phyloP scores from a whole-genome alignment of 768 basidiomycete species.

The Leccinellum luteum region DNA sequence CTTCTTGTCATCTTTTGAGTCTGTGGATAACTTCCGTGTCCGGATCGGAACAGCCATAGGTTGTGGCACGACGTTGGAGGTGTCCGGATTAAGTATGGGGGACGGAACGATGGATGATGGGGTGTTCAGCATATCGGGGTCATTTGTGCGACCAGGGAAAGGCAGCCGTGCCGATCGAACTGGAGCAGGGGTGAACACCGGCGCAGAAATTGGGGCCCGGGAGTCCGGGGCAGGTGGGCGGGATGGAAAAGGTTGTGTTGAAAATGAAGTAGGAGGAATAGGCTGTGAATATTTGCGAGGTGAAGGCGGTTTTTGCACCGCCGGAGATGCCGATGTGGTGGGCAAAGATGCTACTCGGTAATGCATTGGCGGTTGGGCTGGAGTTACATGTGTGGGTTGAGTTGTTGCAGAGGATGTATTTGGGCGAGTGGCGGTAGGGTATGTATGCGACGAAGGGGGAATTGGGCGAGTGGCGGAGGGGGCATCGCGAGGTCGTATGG shows the following conservation, averaged over 20 bases:
- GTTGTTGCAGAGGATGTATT: slow-evolving; percentile 15
- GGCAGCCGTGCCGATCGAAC: slow-evolving; percentile 21
- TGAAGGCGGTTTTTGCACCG: slow-evolving; percentile 23
- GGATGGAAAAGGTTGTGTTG: slow-evolving; percentile 31
- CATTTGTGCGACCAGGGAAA: slow-evolving; percentile 37
- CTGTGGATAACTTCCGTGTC: slow-evolving; percentile 26
- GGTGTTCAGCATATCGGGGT: slow-evolving; percentile 55
- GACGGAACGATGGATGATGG: slow-evolving; percentile 62
- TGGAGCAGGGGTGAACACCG: slow-evolving; percentile 32
- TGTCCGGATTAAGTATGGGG: slow-evolving; percentile 41
- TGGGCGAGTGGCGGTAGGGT: slow-evolving; percentile 24
- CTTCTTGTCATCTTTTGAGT: slow-evolving; percentile 35
- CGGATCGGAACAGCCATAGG: slow-evolving; percentile 17
- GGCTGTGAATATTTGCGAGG: slow-evolving; percentile 31
- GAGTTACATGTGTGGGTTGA: slow-evolving; percentile 21
- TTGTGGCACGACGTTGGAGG: slow-evolving; percentile 4
- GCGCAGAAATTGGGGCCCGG: slow-evolving; percentile 30
- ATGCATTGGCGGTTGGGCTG: slow-evolving; percentile 28
- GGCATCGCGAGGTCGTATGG: slow-evolving; percentile 23
- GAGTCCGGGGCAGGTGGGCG: slow-evolving; percentile 19
- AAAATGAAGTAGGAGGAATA: slow-evolving; percentile 21
- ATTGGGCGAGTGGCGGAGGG: slow-evolving; percentile 18
- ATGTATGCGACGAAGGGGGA: slow-evolving; percentile 20
- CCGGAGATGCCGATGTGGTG: slow-evolving; percentile 14
- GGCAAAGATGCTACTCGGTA: slow-evolving; percentile 39